A percentile compares a stretch with the other conserved stretches of the same genome.
phyloP scores from a whole-genome alignment of 2,329 filamentous ascomycete genomes.

The Talaromyces marneffei region DNA sequence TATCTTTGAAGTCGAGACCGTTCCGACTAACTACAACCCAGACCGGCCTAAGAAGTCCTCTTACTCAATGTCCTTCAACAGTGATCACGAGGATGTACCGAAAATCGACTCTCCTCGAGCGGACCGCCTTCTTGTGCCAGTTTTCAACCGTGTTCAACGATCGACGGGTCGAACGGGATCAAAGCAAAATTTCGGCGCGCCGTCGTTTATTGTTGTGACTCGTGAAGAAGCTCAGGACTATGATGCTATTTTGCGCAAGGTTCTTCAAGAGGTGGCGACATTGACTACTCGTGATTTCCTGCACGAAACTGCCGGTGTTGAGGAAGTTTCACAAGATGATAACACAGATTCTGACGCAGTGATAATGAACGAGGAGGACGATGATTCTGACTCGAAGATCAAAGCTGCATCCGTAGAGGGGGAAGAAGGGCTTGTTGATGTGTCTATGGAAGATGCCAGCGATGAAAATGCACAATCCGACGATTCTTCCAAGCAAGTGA shows the following conservation, averaged over 20 bases:
- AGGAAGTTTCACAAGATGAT: slow-evolving; percentile 46
- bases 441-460: slow-evolving; percentile 68
- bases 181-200: slow-evolving; percentile 37
- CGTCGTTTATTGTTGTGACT: slow-evolving; percentile 65
- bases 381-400: slow-evolving; percentile 63
- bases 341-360: slow-evolving; percentile 58
- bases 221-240: slow-evolving; percentile 64
- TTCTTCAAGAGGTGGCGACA: slow-evolving; percentile 68
- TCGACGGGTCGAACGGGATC: slow-evolving; percentile 22
- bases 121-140: slow-evolving; percentile 43
- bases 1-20: slow-evolving; percentile 70
- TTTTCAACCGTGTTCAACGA: slow-evolving; percentile 40
- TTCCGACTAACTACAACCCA: slow-evolving; percentile 70
- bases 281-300: slow-evolving; percentile 68
- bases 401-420: slow-evolving; percentile 74
- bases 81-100: slow-evolving; percentile 37
- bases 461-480: slow-evolving; percentile 25
- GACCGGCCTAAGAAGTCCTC: slow-evolving; percentile 44
- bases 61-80: slow-evolving; percentile 25
- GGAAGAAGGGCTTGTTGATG: slow-evolving; percentile 85
- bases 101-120: slow-evolving; percentile 39
- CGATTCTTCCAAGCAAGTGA: slow-evolving; percentile 15
- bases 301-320: slow-evolving; percentile 47
- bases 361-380: slow-evolving; percentile 55
- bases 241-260: slow-evolving; percentile 70